Percentiles rank a stretch among this genome's conserved stretches.
Conservation (phyloP, 2,329 filamentous ascomycete genomes). For the Hortaea werneckii region DNA sequence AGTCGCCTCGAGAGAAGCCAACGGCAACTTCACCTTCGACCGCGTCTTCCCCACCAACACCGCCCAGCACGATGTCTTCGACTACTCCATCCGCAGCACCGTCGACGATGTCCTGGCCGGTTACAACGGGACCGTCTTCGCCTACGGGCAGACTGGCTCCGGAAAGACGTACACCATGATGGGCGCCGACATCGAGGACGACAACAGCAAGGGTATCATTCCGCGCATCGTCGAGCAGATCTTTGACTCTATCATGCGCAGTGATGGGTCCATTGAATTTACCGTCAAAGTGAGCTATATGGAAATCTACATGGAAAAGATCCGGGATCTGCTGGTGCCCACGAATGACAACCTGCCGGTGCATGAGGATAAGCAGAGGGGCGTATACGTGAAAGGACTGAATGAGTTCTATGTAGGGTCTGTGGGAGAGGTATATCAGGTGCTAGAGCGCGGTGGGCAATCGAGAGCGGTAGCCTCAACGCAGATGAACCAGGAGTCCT, state of each 20-base stretch:
- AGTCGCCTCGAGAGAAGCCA: constrained; percentile 74
- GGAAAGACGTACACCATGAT: constrained; percentile 99
- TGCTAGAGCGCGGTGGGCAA: constrained; percentile 85
- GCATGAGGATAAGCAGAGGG: constrained; percentile 94
- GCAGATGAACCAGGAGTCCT: constrained; percentile 99
- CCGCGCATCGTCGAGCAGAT: constrained; percentile 96
- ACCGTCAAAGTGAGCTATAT: constrained; percentile 98
- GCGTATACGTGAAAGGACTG: constrained; percentile 92
- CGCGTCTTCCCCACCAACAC: constrained; percentile 93
- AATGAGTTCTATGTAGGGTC: constrained; percentile 92
- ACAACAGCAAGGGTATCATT: constrained; percentile 81
- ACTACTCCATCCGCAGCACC: constrained; percentile 91
- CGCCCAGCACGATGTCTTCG: constrained; percentile 86
- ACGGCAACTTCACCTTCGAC: constrained; percentile 86
- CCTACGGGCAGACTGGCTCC: constrained; percentile 94
- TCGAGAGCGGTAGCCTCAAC: constrained; percentile 88
- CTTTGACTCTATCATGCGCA: constrained; percentile 87
- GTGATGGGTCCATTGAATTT: constrained; percentile 89
- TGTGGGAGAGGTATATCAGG: constrained; percentile 91
- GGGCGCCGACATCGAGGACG: constrained; percentile 88
- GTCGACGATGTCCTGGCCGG: constrained; percentile 98
- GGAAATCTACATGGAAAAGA: constrained; percentile 99
- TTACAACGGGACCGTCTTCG: constrained; percentile 98
- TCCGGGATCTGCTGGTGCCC: constrained; percentile 82
- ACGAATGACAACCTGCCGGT: constrained; percentile 93